These are phyloP conservation scores for Epichloe gansuensis DNA, from an alignment of 2,329 filamentous ascomycete species.

Conservation along the genomic window DNA sequence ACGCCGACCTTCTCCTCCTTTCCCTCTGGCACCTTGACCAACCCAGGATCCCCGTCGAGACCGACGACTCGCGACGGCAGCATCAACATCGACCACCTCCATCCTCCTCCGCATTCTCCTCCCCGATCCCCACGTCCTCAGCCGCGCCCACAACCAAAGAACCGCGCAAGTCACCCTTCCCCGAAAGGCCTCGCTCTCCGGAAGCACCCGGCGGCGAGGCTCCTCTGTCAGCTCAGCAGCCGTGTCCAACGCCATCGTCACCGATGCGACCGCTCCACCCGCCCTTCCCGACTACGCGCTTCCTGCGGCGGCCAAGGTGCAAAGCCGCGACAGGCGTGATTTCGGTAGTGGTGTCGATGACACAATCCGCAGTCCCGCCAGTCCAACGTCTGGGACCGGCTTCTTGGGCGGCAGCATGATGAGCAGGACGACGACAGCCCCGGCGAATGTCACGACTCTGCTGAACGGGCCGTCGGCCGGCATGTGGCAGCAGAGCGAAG, in stretches of 20 bases:
- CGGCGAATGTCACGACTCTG: constrained; percentile 3
- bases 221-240: constrained; percentile 22
- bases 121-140: constrained; percentile 8
- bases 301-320: constrained; percentile 33
- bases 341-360: constrained; percentile 2
- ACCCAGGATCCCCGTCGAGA: constrained; percentile 15
- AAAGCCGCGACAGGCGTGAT: constrained; percentile 13
- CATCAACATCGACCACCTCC: constrained; percentile 11
- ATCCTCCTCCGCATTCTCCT: constrained; percentile 3
- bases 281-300: constrained; percentile 42
- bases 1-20: constrained; percentile 25
- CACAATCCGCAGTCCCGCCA: constrained; percentile 9
- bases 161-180: constrained; percentile 38
- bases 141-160: constrained; percentile 22
- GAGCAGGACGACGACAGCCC: constrained; percentile 6
- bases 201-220: constrained; percentile 30
- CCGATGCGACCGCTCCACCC: constrained; percentile 36
- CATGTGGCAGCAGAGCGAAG: constrained; percentile 32
- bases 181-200: constrained; percentile 41
- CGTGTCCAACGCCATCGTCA: constrained; percentile 27
- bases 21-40: constrained; percentile 20
- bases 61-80: constrained; percentile 25
- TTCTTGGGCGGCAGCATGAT: constrained; percentile 2
- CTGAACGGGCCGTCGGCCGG: constrained; percentile 5
- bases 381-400: constrained; percentile 9